Base-by-base conservation (phyloP, 495 filamentous ascomycete species). In the Penicillium coprophilum region DNA sequence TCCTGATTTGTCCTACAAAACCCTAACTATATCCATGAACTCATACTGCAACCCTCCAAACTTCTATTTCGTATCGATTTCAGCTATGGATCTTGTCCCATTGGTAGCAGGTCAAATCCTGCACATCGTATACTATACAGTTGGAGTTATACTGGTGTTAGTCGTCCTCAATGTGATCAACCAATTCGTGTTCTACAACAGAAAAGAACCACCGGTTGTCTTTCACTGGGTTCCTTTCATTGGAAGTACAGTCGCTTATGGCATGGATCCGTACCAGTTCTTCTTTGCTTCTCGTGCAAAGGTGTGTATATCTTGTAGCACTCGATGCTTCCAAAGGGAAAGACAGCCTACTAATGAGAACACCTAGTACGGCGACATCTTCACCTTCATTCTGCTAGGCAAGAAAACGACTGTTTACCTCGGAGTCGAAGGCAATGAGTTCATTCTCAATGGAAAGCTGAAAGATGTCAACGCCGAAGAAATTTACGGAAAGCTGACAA, bases 161-260 rank as follows among this genome's bases (percentile, higher is more conserved):
- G 79, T 92, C 12, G 55, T 86, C 38, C 32, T 87, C 60, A 92
- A 92, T 63, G 82, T 92, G 40, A 53, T 87, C 46, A 68, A 77
- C 12, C 90, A 94, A 65, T 55, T 90, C 4, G 71, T 92, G 50
- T 85, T 88, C 69, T 85, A 80, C 64, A 85, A 87, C 56, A 80
- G 82, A 46, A 85, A 85, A 66, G 86, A 91, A 64, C 90, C 90
- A 12, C 90, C 90, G 6, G 57, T 93, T 12, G 88, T 94, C 40
- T 94, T 92, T 64, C 88, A 92, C 73, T 92, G 84, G 84, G 82
- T 94, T 61, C 90, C 90, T 5, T 66, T 92, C 40, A 71, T 94
- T 62, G 90, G 90, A 20, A 93, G 82, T 68, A 92, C 90, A 46
- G 73, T 94, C 45, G 80, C 76, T 17, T 94, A 94, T 72, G 90